phyloP scores from a whole-genome alignment of 345 rosid species.

The Gossypium raimondii region DNA sequence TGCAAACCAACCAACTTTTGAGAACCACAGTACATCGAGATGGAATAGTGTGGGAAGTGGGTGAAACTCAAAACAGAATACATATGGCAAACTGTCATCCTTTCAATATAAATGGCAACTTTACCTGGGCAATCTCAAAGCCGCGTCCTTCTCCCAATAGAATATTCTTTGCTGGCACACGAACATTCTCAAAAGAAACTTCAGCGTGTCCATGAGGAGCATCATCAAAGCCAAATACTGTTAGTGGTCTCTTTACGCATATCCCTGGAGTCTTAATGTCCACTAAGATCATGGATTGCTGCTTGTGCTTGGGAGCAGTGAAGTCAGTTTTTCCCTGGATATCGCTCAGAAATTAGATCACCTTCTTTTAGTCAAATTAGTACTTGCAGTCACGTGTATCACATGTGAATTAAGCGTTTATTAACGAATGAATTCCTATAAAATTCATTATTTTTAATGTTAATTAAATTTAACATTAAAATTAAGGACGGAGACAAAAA shows the following conservation, averaged over 20 bases:
- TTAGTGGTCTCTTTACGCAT: conserved; percentile 67
- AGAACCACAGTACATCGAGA: not conserved
- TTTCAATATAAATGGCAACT: not conserved
- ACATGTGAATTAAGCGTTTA: not conserved
- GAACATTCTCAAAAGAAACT: conserved; percentile 63
- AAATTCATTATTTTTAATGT: not conserved
- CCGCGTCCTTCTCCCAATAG: conserved; percentile 97
- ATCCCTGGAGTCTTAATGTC: conserved; percentile 76
- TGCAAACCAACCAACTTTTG: not conserved
- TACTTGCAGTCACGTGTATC: not conserved
- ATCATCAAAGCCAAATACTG: conserved; percentile 90
- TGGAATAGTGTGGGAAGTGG: not conserved
- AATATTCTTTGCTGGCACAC: conserved; percentile 78
- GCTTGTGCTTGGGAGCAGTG: conserved; percentile 74
- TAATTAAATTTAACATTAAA: not conserved
- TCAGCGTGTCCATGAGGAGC: conserved; percentile 99
- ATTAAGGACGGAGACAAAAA: not conserved
- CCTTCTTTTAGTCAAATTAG: conserved; percentile 5
- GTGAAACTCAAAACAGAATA: not conserved
- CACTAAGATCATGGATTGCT: conserved; percentile 95
- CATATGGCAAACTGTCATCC: not conserved
- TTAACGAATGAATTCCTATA: not conserved
- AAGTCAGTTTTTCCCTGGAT: conserved; percentile 89
- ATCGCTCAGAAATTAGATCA: conserved; percentile 13
- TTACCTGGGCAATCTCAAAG: conserved; percentile 98